These are phyloP conservation scores for Cordia subcordata DNA, from an alignment of 257 asterid genomes.

Conservation along the genomic window DNA sequence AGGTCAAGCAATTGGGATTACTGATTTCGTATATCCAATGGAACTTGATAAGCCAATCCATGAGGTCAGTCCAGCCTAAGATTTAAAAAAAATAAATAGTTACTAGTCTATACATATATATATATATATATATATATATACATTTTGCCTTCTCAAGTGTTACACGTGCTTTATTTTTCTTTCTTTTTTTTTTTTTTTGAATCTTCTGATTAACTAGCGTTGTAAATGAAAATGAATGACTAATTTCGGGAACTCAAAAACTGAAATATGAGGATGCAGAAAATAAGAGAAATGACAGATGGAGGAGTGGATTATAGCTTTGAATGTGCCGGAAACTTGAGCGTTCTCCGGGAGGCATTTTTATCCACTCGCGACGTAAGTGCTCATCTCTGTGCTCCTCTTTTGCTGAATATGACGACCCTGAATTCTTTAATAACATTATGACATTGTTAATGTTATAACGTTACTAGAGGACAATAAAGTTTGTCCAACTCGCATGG, in stretches of 20 bases:
- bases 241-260: too few species aligned
- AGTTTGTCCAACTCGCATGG: too few species aligned
- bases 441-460: too few species aligned
- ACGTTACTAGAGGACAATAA: too few species aligned
- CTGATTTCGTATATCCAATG: constrained; percentile 71
- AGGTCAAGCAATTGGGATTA: constrained; percentile 80
- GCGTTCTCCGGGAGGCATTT: constrained; percentile 87
- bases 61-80: constrained; percentile 35
- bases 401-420: not conserved
- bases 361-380: constrained; percentile 79
- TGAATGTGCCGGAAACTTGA: constrained; percentile 80
- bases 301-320: constrained; percentile 94
- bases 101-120: too few species aligned
- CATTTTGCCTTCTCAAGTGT: too few species aligned
- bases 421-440: too few species aligned
- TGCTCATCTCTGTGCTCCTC: not conserved
- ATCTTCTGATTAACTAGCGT: too few species aligned
- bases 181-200: too few species aligned
- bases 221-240: too few species aligned
- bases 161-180: too few species aligned
- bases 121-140: too few species aligned
- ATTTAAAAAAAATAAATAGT: not conserved
- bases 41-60: constrained; percentile 60
- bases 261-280: constrained; percentile 31
- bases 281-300: constrained; percentile 65